A percentile compares a stretch with the other conserved stretches of the same genome.
Conservation (phyloP, 441 rosid genomes). For the Bocquillonia castaneifolia region DNA sequence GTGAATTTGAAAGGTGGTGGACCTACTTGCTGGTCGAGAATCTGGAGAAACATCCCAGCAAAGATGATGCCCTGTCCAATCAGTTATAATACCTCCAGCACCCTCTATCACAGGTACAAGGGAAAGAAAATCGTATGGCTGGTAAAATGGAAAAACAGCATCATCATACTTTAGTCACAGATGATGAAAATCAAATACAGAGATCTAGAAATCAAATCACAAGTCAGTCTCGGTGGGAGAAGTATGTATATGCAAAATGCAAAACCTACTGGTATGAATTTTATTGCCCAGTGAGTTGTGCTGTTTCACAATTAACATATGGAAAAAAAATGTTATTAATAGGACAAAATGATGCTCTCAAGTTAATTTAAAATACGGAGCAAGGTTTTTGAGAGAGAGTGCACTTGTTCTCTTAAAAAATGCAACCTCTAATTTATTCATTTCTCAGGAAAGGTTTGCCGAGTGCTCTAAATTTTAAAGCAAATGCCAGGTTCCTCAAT, state of each 20-base stretch:
- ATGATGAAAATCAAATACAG: neutral
- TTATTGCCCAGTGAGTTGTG: neutral
- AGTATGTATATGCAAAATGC: neutral
- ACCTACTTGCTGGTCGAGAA: slow-evolving; percentile 56
- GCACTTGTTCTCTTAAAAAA: neutral
- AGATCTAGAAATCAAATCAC: neutral
- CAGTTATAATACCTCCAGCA: slow-evolving; percentile 81
- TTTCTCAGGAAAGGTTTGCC: neutral
- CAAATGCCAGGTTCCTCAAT: neutral
- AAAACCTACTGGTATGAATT: neutral
- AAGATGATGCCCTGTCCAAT: slow-evolving; percentile 69
- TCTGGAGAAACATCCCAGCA: slow-evolving; percentile 73
- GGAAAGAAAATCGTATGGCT: slow-evolving; percentile 95
- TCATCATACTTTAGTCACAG: neutral
- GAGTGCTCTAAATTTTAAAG: neutral
- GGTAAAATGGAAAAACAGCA: slow-evolving; percentile 12
- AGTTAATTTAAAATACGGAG: neutral
- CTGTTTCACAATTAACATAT: neutral
- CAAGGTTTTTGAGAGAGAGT: neutral
- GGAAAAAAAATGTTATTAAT: neutral
- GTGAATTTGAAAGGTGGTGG: neutral
- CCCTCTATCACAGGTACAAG: slow-evolving; percentile 90
- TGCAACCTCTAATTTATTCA: neutral
- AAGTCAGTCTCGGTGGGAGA: neutral
- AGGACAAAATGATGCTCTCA: neutral